Conservation (phyloP, 1,284 basidiomycete species). For the Caloboletus inedulis region DNA sequence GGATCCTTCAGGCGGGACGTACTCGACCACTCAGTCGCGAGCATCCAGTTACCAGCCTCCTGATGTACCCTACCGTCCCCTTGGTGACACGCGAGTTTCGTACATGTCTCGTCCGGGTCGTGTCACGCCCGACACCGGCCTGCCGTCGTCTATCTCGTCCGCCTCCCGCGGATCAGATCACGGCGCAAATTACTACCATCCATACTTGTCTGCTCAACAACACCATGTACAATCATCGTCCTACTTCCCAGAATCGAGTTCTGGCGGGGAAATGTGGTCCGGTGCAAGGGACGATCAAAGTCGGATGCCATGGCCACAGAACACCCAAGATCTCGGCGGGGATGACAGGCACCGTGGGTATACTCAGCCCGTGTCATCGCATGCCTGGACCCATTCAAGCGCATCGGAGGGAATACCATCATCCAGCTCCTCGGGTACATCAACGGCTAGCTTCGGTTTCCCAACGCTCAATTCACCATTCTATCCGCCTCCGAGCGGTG, state of each 20-base stretch:
- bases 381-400: slow-evolving; percentile 24
- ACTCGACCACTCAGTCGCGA: slow-evolving; percentile 19
- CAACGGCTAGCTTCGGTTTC: slow-evolving; percentile 27
- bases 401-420: slow-evolving; percentile 24
- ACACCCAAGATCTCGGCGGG: slow-evolving; percentile 22
- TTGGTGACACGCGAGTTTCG: slow-evolving; percentile 29
- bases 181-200: slow-evolving; percentile 23
- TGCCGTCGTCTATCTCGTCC: slow-evolving; percentile 23
- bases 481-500: slow-evolving; percentile 37
- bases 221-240: slow-evolving; percentile 24
- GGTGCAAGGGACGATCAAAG: slow-evolving; percentile 26
- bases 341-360: slow-evolving; percentile 33
- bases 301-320: slow-evolving; percentile 27
- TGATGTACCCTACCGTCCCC: slow-evolving; percentile 25
- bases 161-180: slow-evolving; percentile 29
- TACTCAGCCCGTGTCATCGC: slow-evolving; percentile 25
- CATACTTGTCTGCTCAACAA: slow-evolving; percentile 26
- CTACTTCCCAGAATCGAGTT: slow-evolving; percentile 26
- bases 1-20: slow-evolving; percentile 20
- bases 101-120: slow-evolving; percentile 31
- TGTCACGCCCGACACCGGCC: slow-evolving; percentile 26
- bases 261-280: slow-evolving; percentile 24
- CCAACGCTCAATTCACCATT: slow-evolving; percentile 45
- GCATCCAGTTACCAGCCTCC: slow-evolving; percentile 28
- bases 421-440: slow-evolving; percentile 21